A percentile compares a stretch with the other conserved stretches of the same genome.
phyloP scores from a whole-genome alignment of 805 yeast genomes.

The Metschnikowia lochheadii region DNA sequence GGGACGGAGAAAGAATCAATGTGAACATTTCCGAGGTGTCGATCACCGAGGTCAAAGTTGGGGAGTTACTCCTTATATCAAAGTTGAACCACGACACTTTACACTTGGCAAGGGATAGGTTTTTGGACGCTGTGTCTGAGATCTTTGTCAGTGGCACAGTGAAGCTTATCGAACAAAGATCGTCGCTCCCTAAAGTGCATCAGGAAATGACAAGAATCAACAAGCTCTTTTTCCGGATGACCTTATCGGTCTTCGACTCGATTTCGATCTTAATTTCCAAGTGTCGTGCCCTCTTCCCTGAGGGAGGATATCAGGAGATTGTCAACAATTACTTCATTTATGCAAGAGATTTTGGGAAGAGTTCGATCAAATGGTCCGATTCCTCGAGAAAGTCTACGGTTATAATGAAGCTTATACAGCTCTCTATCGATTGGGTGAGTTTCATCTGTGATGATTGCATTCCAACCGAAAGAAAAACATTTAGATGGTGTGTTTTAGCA shows the following conservation, averaged over 20 bases:
- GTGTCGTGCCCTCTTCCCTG: conserved; percentile 46
- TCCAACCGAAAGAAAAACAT: conserved; percentile 86
- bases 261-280: conserved; percentile 50
- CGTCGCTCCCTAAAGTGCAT: conserved; percentile 71
- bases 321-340: conserved; percentile 71
- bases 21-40: conserved; percentile 46
- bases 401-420: conserved; percentile 64
- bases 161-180: conserved; percentile 55
- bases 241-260: conserved; percentile 60
- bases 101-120: conserved; percentile 51
- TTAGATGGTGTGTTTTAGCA: conserved; percentile 94
- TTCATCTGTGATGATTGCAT: conserved; percentile 92
- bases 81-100: conserved; percentile 53
- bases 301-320: conserved; percentile 66
- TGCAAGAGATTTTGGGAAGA: conserved; percentile 77
- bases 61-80: conserved; percentile 62
- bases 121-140: conserved; percentile 51
- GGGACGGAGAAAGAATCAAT: conserved; percentile 80
- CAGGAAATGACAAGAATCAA: conserved; percentile 65
- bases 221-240: conserved; percentile 61
- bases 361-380: conserved; percentile 62
- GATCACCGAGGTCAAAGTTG: conserved; percentile 56
- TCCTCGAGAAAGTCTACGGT: conserved; percentile 62
- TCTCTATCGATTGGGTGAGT: conserved; percentile 87
- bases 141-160: conserved; percentile 36